phyloP scores from a whole-genome alignment of 176 grass and related monocot genomes.

The Leersia perrieri region DNA sequence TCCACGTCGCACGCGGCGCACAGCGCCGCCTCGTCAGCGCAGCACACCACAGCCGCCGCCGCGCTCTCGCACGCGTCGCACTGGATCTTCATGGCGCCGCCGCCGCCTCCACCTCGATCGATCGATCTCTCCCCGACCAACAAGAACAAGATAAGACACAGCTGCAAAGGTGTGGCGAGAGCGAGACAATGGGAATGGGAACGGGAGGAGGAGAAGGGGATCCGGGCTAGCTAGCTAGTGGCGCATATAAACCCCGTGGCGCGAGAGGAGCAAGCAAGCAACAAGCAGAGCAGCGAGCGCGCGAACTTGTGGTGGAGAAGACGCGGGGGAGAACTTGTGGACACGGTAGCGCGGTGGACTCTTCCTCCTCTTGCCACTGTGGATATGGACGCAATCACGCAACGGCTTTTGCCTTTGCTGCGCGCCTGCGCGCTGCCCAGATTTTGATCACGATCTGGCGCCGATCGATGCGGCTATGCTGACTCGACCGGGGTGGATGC shows the following conservation, averaged over 20 bases:
- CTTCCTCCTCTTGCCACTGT: neutral
- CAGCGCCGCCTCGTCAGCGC: conserved; percentile 87
- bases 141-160: conserved; percentile 22
- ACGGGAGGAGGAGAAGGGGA: neutral
- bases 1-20: conserved; percentile 83
- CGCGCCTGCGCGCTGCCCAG: neutral
- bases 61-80: conserved; percentile 75
- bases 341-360: neutral
- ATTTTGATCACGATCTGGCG: neutral
- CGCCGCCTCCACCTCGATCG: no score
- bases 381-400: no score
- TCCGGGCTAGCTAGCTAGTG: conserved; percentile 23
- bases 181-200: no score
- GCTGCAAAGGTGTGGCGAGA: neutral
- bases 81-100: conserved; percentile 73
- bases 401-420: neutral
- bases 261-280: neutral
- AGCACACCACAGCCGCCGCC: conserved; percentile 74
- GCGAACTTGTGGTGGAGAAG: conserved; percentile 40
- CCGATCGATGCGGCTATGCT: neutral
- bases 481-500: neutral
- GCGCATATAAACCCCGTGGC: conserved; percentile 36
- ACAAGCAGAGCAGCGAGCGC: neutral
- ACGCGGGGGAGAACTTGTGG: conserved; percentile 30
- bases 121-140: neutral